Evolutionary conservation across 345 rosid species (phyloP).

Genomic region (Gynandropsis gynandra): DNA sequence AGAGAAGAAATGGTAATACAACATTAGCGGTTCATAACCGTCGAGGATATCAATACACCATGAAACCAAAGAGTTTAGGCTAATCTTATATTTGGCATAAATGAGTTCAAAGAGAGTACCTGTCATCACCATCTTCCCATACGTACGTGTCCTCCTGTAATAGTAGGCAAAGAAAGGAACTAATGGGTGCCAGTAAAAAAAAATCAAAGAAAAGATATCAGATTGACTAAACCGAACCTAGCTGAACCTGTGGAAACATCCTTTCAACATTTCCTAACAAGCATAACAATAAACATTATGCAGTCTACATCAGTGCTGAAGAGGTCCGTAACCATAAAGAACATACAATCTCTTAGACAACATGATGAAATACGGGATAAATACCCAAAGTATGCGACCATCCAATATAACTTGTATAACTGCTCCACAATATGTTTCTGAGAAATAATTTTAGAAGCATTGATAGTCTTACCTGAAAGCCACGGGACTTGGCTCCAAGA

Average conservation of each 20-base stretch:
- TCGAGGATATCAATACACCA: neutral
- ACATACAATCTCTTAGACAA: neutral
- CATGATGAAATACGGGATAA: too few species aligned
- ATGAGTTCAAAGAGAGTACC: slow-evolving; percentile 32
- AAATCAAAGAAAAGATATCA: neutral
- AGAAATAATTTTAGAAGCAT: neutral
- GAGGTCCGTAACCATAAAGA: neutral
- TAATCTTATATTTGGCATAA: too few species aligned
- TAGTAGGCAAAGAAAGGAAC: slow-evolving; percentile 6
- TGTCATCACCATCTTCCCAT: slow-evolving; percentile 93
- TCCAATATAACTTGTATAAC: neutral
- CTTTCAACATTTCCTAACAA: neutral
- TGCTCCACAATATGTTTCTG: too few species aligned
- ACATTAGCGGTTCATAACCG: neutral
- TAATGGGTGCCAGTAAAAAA: too few species aligned
- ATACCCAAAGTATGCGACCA: neutral
- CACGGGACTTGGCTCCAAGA: slow-evolving; percentile 97
- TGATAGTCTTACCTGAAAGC: slow-evolving; percentile 66
- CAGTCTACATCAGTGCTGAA: too few species aligned
- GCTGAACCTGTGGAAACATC: neutral
- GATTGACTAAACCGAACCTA: too few species aligned
- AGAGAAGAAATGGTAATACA: neutral
- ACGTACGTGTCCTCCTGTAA: slow-evolving; percentile 84
- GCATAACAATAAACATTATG: neutral
- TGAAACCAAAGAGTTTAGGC: neutral